phyloP scores from a whole-genome alignment of 306 rosid genomes.

The Arachis stenosperma region DNA sequence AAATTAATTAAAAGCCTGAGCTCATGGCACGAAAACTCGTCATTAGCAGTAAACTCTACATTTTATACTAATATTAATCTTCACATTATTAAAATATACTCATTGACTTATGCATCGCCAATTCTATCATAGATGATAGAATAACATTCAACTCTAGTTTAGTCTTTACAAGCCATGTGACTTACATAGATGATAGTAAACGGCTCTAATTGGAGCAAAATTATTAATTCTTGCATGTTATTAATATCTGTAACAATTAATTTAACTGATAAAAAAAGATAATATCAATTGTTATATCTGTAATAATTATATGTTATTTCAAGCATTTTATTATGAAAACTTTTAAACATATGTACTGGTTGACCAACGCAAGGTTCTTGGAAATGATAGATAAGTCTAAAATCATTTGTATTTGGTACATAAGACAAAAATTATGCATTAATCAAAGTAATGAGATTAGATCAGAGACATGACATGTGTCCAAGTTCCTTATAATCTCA shows the following conservation, averaged over 20 bases:
- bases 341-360: not conserved
- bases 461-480: constrained; percentile 59
- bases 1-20: not conserved
- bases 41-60: no score
- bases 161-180: constrained; percentile 35
- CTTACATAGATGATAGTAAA: not conserved
- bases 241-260: no score
- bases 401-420: constrained; percentile 37
- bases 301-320: no score
- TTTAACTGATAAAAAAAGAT: no score
- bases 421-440: constrained; percentile 28
- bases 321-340: no score
- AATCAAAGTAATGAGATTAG: constrained; percentile 45
- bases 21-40: not conserved
- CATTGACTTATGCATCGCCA: not conserved
- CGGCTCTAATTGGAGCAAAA: constrained; percentile 15
- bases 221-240: not conserved
- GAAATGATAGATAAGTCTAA: constrained; percentile 41
- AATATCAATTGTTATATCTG: no score
- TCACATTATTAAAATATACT: not conserved
- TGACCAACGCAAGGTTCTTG: constrained; percentile 53
- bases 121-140: not conserved
- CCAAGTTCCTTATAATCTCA: constrained; percentile 44
- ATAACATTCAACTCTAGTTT: no score
- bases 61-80: not conserved